A percentile compares a stretch with the other conserved stretches of the same genome.
phyloP scores from a whole-genome alignment of 768 basidiomycete species.

The Mrakia blollopis region DNA sequence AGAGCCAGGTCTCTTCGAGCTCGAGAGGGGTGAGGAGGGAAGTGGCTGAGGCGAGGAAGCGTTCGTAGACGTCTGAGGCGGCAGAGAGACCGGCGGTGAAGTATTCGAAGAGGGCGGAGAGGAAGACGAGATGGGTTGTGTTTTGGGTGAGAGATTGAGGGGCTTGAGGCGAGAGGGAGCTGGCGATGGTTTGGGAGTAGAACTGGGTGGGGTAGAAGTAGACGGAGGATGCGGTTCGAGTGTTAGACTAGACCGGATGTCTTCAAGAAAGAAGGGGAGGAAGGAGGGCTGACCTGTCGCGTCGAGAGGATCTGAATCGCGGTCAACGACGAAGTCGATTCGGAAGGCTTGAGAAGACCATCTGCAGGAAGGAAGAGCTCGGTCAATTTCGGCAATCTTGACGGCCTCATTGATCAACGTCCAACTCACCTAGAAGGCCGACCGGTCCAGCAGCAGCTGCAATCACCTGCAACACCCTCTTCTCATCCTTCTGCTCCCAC shows the following conservation, averaged over 20 bases:
- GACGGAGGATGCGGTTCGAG: neutral
- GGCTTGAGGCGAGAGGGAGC: slow-evolving; percentile 25
- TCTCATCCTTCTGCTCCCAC: slow-evolving; percentile 33
- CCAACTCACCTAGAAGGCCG: slow-evolving; percentile 30
- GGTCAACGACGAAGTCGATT: neutral
- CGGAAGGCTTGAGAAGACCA: neutral
- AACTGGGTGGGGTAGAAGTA: neutral
- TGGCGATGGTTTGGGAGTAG: slow-evolving; percentile 21
- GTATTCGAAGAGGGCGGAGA: slow-evolving; percentile 38
- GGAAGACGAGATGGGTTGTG: slow-evolving; percentile 33
- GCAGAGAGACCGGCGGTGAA: slow-evolving; percentile 37
- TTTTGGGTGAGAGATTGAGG: slow-evolving; percentile 30
- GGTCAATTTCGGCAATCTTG: no score
- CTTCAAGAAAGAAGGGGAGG: neutral
- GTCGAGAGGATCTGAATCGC: slow-evolving; percentile 32
- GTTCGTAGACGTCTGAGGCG: slow-evolving; percentile 35
- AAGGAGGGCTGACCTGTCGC: slow-evolving; percentile 34
- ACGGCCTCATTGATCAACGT: no score
- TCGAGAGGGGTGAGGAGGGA: slow-evolving; percentile 5
- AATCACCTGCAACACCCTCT: slow-evolving; percentile 26
- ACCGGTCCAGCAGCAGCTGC: slow-evolving; percentile 23
- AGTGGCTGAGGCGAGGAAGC: neutral
- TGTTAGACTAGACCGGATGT: no score
- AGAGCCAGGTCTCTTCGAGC: neutral
- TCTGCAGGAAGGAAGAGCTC: slow-evolving; percentile 7